These are phyloP conservation scores for Pseudonitzschia multiseries DNA, from an alignment of 108 stramenopile species.

Conservation along the genomic window DNA sequence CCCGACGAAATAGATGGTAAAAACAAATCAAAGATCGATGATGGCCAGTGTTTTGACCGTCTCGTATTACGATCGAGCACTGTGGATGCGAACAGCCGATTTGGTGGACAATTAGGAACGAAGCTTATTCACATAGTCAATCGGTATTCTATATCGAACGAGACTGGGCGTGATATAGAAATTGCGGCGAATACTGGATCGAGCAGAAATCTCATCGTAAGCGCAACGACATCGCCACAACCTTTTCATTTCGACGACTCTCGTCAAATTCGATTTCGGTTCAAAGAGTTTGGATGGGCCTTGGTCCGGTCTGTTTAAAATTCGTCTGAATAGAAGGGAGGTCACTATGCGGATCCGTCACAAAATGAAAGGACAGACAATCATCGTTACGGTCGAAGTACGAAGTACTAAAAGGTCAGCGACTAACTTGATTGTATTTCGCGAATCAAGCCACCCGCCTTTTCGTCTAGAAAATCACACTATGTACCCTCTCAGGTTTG, in stretches of 20 bases:
- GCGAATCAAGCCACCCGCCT: conserved; percentile 49
- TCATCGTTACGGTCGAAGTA: conserved; percentile 53
- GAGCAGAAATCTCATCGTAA: conserved; percentile 26
- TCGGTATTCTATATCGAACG: conserved; percentile 53
- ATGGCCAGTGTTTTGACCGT: conserved; percentile 34
- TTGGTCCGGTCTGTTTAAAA: conserved; percentile 57
- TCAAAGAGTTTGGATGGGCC: conserved; percentile 64
- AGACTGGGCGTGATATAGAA: conserved; percentile 63
- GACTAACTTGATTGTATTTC: conserved; percentile 38
- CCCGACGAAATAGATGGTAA: neutral
- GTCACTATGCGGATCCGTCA: conserved; percentile 57
- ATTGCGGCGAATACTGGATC: conserved; percentile 31
- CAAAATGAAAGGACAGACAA: conserved; percentile 48
- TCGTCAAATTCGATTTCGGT: conserved; percentile 51
- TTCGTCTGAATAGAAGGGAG: conserved; percentile 48
- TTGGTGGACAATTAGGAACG: conserved; percentile 55
- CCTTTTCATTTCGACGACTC: conserved; percentile 72
- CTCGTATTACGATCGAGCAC: conserved; percentile 47
- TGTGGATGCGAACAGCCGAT: conserved; percentile 43
- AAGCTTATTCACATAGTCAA: conserved; percentile 57
- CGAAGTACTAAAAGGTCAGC: conserved; percentile 33
- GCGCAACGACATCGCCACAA: conserved; percentile 30
- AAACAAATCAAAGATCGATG: conserved; percentile 10
- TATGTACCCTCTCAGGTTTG: conserved; percentile 47
- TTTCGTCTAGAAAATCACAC: conserved; percentile 72